Conservation (phyloP, 768 basidiomycete genomes). For the Tubosaeta sp. region DNA sequence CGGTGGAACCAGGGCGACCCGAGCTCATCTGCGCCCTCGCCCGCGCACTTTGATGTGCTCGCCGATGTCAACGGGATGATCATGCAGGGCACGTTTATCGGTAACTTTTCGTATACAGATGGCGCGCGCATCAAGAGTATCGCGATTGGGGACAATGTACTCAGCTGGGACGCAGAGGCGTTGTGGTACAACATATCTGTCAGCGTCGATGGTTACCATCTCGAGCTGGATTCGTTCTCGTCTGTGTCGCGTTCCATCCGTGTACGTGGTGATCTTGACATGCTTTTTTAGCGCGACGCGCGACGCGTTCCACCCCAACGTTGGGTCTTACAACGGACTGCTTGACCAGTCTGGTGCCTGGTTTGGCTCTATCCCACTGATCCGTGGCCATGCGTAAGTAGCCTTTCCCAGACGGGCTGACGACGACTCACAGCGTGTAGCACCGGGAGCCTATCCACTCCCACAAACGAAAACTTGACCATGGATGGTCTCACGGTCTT, state of each 20-base stretch:
- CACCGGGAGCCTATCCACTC: constrained; percentile 4
- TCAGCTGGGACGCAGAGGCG: constrained; percentile 9
- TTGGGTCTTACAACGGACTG: constrained; percentile 10
- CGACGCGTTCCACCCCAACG: constrained; percentile 12
- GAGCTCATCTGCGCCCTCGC: neutral
- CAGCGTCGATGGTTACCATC: constrained; percentile 3
- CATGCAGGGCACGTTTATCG: neutral
- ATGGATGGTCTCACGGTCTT: constrained; percentile 7
- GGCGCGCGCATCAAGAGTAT: constrained; percentile 4
- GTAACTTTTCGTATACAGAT: constrained; percentile 1
- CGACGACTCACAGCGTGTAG: neutral
- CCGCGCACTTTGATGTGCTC: constrained; percentile 10
- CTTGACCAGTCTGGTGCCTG: constrained; percentile 5
- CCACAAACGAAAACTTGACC: neutral
- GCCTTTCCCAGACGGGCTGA: neutral
- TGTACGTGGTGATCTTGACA: neutral
- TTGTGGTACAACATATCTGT: constrained; percentile 14
- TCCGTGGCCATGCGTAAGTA: constrained; percentile 12
- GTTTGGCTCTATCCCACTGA: constrained; percentile 12
- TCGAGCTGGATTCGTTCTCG: constrained; percentile 10
- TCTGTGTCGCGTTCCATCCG: neutral
- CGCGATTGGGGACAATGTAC: constrained; percentile 3
- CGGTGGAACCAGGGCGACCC: constrained; percentile 13
- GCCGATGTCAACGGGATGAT: constrained; percentile 6
- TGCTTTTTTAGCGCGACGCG: constrained; percentile 2